Evolutionary conservation across 2,329 filamentous ascomycete species (phyloP).

Genomic region (Graphiopsis chlorocephala): DNA sequence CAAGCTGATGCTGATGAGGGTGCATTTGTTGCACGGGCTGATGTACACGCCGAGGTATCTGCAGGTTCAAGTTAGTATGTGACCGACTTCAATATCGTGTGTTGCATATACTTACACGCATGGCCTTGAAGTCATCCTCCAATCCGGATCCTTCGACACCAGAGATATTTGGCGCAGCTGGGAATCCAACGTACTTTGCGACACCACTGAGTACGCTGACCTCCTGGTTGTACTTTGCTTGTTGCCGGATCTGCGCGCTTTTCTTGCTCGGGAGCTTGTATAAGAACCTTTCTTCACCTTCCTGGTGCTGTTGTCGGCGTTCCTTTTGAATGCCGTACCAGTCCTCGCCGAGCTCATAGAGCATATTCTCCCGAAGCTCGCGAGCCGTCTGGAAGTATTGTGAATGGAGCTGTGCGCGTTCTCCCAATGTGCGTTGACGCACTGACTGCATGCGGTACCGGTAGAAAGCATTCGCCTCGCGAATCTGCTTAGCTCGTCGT

Average conservation of each 20-base stretch:
- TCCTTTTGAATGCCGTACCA: conserved; percentile 93
- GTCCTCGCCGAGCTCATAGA: conserved; percentile 79
- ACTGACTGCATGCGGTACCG: conserved; percentile 72
- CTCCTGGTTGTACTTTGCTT: conserved; percentile 90
- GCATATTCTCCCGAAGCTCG: conserved; percentile 73
- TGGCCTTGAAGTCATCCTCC: conserved; percentile 83
- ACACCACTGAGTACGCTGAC: conserved; percentile 87
- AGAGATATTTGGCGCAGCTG: conserved; percentile 81
- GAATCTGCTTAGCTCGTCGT: conserved; percentile 75
- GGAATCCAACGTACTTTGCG: conserved; percentile 94
- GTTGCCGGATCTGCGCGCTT: conserved; percentile 75
- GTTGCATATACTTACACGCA: conserved; percentile 65
- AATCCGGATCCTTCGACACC: conserved; percentile 70
- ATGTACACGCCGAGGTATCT: conserved; percentile 28
- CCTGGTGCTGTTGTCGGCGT: conserved; percentile 70
- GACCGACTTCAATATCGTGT: background rate
- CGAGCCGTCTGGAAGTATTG: conserved; percentile 87
- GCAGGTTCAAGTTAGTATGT: background rate
- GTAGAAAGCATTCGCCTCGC: conserved; percentile 70
- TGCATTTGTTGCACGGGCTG: conserved; percentile 14
- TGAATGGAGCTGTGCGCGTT: conserved; percentile 79
- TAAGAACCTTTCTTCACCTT: conserved; percentile 76
- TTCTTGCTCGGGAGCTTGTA: conserved; percentile 76
- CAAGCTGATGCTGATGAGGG: conserved; percentile 18
- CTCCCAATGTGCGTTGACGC: conserved; percentile 71